Conservation (phyloP, 495 filamentous ascomycete species). For the Neurospora pannonica region DNA sequence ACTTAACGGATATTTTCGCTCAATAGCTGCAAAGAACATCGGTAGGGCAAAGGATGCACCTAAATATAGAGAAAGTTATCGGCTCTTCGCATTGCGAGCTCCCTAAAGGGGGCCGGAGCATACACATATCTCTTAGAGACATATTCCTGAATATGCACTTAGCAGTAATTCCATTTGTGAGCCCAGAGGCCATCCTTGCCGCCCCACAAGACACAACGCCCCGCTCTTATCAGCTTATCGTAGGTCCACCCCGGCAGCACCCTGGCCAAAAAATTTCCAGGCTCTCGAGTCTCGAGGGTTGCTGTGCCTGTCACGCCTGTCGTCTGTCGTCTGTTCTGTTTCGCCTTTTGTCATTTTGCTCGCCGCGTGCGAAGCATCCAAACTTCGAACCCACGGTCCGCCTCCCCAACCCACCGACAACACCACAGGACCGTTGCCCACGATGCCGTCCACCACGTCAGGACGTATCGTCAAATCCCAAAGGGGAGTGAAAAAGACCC, state of each 20-base stretch:
- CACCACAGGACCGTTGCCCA: conserved; percentile 5
- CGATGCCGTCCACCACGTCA: conserved; percentile 47
- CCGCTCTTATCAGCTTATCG: conserved; percentile 27
- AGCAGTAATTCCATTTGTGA: not conserved
- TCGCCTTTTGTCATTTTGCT: not conserved
- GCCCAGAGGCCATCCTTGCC: not conserved
- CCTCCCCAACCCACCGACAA: not conserved
- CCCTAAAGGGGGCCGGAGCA: not conserved
- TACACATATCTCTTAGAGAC: not conserved
- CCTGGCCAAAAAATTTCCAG: conserved; percentile 22
- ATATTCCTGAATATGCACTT: not conserved
- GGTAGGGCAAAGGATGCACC: not conserved
- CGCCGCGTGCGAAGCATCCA: not conserved
- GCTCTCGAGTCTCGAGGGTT: not conserved
- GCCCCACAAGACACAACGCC: not conserved
- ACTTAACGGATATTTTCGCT: not conserved
- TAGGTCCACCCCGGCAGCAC: conserved; percentile 5
- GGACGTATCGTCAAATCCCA: conserved; percentile 57
- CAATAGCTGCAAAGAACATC: not conserved
- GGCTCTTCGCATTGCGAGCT: not conserved
- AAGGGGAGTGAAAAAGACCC: conserved; percentile 57
- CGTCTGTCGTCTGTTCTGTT: not conserved
- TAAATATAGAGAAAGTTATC: not conserved
- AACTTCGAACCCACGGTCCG: not conserved
- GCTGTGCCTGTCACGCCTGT: not conserved